Base-by-base conservation (phyloP, 257 asterid species). In the Ilex aquifolium region DNA sequence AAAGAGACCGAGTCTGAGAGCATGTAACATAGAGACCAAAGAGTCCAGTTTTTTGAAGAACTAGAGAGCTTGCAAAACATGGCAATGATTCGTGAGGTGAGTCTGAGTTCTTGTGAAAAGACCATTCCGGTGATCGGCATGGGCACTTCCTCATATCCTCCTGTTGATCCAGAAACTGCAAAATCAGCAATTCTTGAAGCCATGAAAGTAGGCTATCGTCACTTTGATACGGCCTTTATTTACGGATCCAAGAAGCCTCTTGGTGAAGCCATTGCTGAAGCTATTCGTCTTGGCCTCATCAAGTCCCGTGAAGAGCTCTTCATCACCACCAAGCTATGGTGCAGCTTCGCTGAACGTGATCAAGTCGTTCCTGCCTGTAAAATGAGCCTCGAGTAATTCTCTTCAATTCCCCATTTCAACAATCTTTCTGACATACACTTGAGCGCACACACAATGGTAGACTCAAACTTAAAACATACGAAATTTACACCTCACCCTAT, bases 271-370 rank as follows among this genome's bases (percentile, higher is more conserved):
- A 59, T 80, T 2, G 69, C 72, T 6, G 84, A 84, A 61, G 95
- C 92, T 2, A 0, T 77, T 2, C 61, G 60, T 12, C 76, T 74
- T 13, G 88, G 92, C 1, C 69, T 84, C 39, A 55, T 87, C 2
- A 42, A 69, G 30, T 80, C 87, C 15, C 73, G 86, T 55, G 77
- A 75, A 16, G 80, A 87, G 16, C 79, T 87, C 63, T 87, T 87
- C 69, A 69, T 87, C 69, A 87, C 92, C 0, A 82, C 95, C 30
- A 87, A 87, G 71, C 63, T 87, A 1, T 84, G 89, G 89, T 60
- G 74, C 31, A 74, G 76, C 56, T 82, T 72, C 53, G 74, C 91
- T 11, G 76, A 76, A 1, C 88, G 40, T 0, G 61, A 66, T 51
- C 89, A 80, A 61, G 31, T 82, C 13, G 87, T 87, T 4, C 76